Evolutionary conservation across 257 asterid species (phyloP).

Genomic region (Salvia miltiorrhiza): DNA sequence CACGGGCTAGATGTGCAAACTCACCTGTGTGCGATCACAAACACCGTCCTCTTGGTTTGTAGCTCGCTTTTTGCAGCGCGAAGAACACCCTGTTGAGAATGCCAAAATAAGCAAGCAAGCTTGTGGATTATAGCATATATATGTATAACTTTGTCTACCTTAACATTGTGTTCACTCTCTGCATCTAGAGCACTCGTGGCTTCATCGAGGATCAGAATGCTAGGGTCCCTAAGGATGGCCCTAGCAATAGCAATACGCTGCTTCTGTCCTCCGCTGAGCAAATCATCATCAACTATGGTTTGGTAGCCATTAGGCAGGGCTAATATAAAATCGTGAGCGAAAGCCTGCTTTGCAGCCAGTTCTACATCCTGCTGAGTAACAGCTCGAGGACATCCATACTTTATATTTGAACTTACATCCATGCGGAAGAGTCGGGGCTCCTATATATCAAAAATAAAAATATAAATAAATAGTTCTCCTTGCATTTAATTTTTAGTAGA

Average conservation of each 20-base stretch:
- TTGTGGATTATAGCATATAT: neutral
- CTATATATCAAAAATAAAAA: conserved; percentile 28
- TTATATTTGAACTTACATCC: conserved; percentile 84
- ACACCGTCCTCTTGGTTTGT: conserved; percentile 63
- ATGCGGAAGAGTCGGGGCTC: conserved; percentile 92
- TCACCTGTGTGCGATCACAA: conserved; percentile 89
- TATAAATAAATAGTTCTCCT: conserved; percentile 7
- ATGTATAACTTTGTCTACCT: conserved; percentile 38
- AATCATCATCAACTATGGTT: conserved; percentile 88
- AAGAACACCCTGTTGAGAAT: conserved; percentile 59
- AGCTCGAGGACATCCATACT: conserved; percentile 72
- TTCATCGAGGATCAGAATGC: conserved; percentile 87
- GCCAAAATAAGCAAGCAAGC: conserved; percentile 16
- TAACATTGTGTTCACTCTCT: conserved; percentile 89
- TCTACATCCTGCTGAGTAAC: conserved; percentile 73
- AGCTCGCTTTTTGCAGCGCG: conserved; percentile 54
- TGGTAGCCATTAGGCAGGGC: conserved; percentile 82
- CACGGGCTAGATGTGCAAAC: neutral
- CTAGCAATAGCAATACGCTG: conserved; percentile 95
- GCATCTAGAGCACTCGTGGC: conserved; percentile 99
- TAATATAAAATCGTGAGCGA: conserved; percentile 81
- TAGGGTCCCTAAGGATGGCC: conserved; percentile 88
- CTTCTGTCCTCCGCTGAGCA: conserved; percentile 99
- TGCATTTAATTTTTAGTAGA: neutral
- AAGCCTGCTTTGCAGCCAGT: conserved; percentile 88